Percentiles rank a stretch among this genome's conserved stretches.
These are phyloP conservation scores for Phytopythium ostracodes DNA, from an alignment of 352 stramenopile genomes.

Conservation along the genomic window DNA sequence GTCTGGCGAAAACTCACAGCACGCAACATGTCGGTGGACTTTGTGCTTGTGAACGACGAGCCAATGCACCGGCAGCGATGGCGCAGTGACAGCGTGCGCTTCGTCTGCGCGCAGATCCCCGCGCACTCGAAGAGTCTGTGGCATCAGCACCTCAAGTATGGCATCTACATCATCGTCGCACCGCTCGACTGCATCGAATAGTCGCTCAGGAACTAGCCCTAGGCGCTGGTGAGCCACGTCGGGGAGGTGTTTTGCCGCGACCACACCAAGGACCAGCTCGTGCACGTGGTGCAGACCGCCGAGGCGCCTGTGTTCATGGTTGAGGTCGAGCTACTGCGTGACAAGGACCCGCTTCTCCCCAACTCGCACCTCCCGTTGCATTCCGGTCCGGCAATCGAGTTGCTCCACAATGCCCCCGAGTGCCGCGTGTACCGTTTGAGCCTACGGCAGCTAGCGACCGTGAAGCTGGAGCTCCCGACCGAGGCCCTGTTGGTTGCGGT, in stretches of 20 bases:
- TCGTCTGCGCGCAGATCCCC: conserved; percentile 35
- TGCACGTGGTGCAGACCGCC: conserved; percentile 30
- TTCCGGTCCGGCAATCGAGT: conserved; percentile 13
- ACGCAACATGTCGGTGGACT: conserved; percentile 12
- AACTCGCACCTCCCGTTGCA: conserved; percentile 24
- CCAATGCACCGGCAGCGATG: conserved; percentile 43
- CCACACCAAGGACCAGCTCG: conserved; percentile 39
- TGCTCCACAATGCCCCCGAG: conserved; percentile 30
- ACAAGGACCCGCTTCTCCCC: conserved; percentile 21
- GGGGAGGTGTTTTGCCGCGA: conserved; percentile 46
- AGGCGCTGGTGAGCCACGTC: conserved; percentile 23
- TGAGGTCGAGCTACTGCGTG: conserved; percentile 45
- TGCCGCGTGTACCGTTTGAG: conserved; percentile 46
- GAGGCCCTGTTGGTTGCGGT: conserved; percentile 31
- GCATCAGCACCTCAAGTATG: conserved; percentile 47
- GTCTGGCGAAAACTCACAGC: background rate
- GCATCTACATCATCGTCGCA: conserved; percentile 40
- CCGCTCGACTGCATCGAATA: conserved; percentile 29
- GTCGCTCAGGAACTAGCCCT: conserved; percentile 12
- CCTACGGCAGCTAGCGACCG: conserved; percentile 15
- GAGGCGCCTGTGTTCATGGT: conserved; percentile 39
- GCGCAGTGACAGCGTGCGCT: conserved; percentile 24
- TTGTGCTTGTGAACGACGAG: conserved; percentile 45
- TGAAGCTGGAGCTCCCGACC: conserved; percentile 28
- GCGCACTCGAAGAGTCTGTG: conserved; percentile 31